phyloP scores from a whole-genome alignment of 2,329 filamentous ascomycete genomes.

The Microcyclospora pomicola region DNA sequence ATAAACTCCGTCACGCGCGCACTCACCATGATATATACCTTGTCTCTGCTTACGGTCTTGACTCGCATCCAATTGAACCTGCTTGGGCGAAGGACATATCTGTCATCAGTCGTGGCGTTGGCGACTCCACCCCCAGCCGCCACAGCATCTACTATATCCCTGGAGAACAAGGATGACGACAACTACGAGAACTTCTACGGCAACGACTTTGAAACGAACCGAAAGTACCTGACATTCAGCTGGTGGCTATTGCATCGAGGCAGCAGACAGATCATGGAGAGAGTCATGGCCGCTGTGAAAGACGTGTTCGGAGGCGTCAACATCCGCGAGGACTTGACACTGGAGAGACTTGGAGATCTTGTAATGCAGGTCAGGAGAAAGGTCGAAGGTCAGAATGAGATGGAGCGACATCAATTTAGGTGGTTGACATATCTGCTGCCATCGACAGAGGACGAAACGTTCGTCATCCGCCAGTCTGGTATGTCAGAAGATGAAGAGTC shows the following conservation, averaged over 20 bases:
- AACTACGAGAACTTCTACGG: constrained; percentile 69
- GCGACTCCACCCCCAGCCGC: constrained; percentile 53
- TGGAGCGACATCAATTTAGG: constrained; percentile 47
- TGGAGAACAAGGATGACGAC: constrained; percentile 90
- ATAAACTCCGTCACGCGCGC: constrained; percentile 85
- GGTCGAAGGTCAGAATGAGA: constrained; percentile 61
- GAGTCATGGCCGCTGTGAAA: constrained; percentile 72
- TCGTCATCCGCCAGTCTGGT: constrained; percentile 74
- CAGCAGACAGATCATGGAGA: constrained; percentile 68
- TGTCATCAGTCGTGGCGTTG: constrained; percentile 86
- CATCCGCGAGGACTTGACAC: constrained; percentile 73
- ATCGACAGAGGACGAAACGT: constrained; percentile 60
- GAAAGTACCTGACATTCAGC: constrained; percentile 87
- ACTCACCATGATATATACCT: constrained; percentile 82
- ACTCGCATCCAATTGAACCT: constrained; percentile 95
- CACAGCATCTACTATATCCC: constrained; percentile 61
- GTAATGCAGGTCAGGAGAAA: constrained; percentile 71
- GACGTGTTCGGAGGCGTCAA: constrained; percentile 82
- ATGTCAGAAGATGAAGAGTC: constrained; percentile 38
- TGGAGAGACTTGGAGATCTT: constrained; percentile 66
- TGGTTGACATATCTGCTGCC: constrained; percentile 84
- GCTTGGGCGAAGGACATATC: constrained; percentile 84
- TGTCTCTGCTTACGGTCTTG: constrained; percentile 77
- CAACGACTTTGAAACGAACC: constrained; percentile 90
- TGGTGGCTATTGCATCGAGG: constrained; percentile 95